Conservation (phyloP, 192 early-diverging fungal genomes). For the Coemansia sp. region DNA sequence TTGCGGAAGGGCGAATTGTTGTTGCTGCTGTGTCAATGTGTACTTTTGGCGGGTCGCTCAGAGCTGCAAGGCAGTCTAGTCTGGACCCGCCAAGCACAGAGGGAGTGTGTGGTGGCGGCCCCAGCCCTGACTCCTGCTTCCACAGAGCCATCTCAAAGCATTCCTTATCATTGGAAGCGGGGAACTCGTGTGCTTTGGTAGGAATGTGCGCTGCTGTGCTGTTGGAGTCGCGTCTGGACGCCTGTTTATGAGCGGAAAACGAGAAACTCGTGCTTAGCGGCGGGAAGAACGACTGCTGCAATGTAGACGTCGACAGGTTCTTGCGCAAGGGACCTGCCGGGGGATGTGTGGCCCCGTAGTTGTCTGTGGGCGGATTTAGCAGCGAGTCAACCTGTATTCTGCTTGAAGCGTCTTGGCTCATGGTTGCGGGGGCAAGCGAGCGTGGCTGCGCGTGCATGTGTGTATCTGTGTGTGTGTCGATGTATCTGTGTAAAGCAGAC, state of each 20-base stretch:
- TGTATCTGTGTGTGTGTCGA: neutral
- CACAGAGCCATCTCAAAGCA: conserved; percentile 26
- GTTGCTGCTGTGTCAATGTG: neutral
- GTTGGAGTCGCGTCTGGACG: neutral
- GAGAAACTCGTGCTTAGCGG: conserved; percentile 7
- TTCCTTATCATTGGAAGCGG: conserved; percentile 10
- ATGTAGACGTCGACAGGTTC: neutral
- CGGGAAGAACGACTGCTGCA: conserved; percentile 2
- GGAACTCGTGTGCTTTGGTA: neutral
- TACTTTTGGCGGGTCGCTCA: neutral
- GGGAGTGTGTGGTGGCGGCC: conserved; percentile 15
- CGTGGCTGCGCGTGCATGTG: neutral
- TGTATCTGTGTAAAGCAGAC: no score
- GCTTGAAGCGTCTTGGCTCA: neutral
- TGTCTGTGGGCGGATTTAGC: conserved; percentile 7
- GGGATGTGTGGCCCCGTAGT: neutral
- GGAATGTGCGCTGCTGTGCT: neutral
- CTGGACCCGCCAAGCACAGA: neutral
- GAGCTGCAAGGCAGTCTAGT: neutral
- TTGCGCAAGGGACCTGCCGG: neutral
- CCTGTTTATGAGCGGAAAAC: neutral
- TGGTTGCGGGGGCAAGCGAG: neutral
- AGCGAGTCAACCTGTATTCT: conserved; percentile 19
- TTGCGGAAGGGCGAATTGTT: neutral
- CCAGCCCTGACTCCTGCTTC: conserved; percentile 29